These are phyloP conservation scores for Crassisporium funariophilum DNA, from an alignment of 768 basidiomycete genomes.

Conservation along the genomic window DNA sequence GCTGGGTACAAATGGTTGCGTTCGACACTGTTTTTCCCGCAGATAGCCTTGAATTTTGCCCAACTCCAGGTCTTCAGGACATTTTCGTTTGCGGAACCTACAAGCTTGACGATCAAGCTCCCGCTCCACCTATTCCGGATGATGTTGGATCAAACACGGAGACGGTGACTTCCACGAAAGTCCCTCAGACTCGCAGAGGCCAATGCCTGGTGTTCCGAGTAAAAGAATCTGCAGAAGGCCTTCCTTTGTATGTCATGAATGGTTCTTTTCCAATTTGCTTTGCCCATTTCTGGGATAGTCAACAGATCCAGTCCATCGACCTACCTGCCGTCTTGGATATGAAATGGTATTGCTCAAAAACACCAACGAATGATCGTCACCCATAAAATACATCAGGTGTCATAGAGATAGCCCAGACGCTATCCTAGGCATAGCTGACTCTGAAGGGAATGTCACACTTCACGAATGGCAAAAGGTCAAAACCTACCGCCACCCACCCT, in stretches of 20 bases:
- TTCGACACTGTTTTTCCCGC: conserved; percentile 81
- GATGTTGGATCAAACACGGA: conserved; percentile 7
- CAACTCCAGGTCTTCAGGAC: conserved; percentile 55
- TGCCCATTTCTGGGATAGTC: conserved; percentile 36
- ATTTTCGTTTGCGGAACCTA: conserved; percentile 93
- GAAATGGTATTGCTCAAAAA: conserved; percentile 73
- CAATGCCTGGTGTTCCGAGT: conserved; percentile 72
- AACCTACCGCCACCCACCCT: not conserved
- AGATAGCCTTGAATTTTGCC: conserved; percentile 92
- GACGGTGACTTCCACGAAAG: conserved; percentile 5
- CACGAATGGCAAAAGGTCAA: conserved; percentile 58
- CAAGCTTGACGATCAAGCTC: conserved; percentile 58
- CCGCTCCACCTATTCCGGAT: conserved; percentile 3
- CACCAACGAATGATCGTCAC: too few species aligned
- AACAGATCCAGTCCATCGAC: conserved; percentile 66
- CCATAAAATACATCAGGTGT: conserved; percentile 53
- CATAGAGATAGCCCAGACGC: conserved; percentile 48
- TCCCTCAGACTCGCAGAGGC: conserved; percentile 49
- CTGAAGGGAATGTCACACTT: conserved; percentile 77
- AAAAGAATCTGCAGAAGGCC: too few species aligned
- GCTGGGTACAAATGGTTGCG: conserved; percentile 8
- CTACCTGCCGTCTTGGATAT: conserved; percentile 87
- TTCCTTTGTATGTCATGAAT: not conserved
- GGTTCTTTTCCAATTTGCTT: not conserved
- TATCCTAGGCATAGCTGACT: conserved; percentile 76